Base-by-base conservation (phyloP, 1,139 yeast species). In the Sugiyamaella sp. region DNA sequence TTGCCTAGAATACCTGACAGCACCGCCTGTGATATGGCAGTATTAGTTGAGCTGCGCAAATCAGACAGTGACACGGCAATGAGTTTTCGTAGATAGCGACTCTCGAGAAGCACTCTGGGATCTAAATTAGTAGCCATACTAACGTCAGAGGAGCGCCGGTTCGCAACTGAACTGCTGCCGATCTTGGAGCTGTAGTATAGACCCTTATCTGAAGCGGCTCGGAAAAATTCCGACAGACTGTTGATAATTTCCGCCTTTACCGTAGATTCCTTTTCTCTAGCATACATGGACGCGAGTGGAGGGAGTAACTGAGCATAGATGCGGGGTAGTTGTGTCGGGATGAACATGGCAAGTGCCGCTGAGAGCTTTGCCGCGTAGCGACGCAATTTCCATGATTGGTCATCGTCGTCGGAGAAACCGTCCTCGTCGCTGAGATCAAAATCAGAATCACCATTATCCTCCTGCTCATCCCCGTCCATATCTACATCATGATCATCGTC, bases 351-450 rank as follows among this genome's bases (percentile, higher is more conserved):
- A n/a, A 82, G 56, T 0, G 77, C 70, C 9, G 75, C 67, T 2
- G 79, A 66, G 32, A 85, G 66, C 22, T 73, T 71, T 1, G 82
- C 77, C 0, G 89, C 73, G 53, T 78, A 79, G 41, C 81, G 74
- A 55, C 96, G 75, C 33, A 89, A 68, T 60, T 83, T 84, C 89
- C 95, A 86, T 1, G 88, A 80, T 25, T 82, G 81, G 61, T 85
- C 90, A 51, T 81, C 82, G 39, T 74, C 77, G 42, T 78, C 81
- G 9, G 73, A 66, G 44, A 75, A 77, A 44, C 75, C 81, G 42
- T 74, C 80, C 32, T 77, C 79, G 9, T 72, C 48, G 19, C 71
- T 77, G 29, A 71, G 73, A 22, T 73, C 78, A 33, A 71, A 73
- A n/a, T 76, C 81, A 12, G 64, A 66, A 38, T 58, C 65, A 3